phyloP scores from a whole-genome alignment of 2,329 filamentous ascomycete species.

The Diaporthe sp. region DNA sequence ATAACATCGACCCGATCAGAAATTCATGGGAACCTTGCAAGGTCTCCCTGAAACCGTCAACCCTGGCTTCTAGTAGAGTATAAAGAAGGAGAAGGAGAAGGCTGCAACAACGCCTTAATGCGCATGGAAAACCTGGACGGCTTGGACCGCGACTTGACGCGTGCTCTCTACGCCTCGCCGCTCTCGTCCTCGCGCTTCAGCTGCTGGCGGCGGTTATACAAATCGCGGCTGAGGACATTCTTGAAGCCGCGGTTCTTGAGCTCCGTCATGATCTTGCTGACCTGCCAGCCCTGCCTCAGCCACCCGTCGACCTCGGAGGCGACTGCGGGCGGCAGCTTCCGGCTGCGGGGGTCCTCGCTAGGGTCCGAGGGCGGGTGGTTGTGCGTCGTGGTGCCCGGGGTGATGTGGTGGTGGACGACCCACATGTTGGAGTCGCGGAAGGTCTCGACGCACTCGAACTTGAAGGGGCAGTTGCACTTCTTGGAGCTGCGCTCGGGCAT shows the following conservation, averaged over 20 bases:
- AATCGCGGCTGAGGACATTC: conserved; percentile 54
- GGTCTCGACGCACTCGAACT: conserved; percentile 54
- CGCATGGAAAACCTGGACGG: too few species aligned
- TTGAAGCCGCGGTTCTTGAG: conserved; percentile 51
- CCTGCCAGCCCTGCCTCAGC: conserved; percentile 50
- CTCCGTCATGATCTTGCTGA: conserved; percentile 54
- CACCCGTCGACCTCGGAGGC: conserved; percentile 53
- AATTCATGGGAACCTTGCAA: background rate
- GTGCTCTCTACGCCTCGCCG: conserved; percentile 24
- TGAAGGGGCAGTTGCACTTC: conserved; percentile 55
- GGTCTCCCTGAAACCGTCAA: background rate
- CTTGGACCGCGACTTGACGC: too few species aligned
- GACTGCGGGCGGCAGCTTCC: conserved; percentile 51
- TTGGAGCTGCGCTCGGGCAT: conserved; percentile 53
- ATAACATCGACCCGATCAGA: background rate
- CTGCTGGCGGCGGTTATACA: conserved; percentile 54
- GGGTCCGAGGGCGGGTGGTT: conserved; percentile 54
- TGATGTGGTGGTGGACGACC: conserved; percentile 52
- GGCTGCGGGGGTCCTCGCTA: conserved; percentile 52
- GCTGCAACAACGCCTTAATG: background rate
- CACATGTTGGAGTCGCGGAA: conserved; percentile 52
- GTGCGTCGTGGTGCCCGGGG: conserved; percentile 50
- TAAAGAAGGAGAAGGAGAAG: background rate
- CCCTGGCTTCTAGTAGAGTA: background rate
- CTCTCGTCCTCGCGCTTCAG: conserved; percentile 46